Conservation (phyloP, 176 grass and related monocot species). For the Pontederia crassipes region DNA sequence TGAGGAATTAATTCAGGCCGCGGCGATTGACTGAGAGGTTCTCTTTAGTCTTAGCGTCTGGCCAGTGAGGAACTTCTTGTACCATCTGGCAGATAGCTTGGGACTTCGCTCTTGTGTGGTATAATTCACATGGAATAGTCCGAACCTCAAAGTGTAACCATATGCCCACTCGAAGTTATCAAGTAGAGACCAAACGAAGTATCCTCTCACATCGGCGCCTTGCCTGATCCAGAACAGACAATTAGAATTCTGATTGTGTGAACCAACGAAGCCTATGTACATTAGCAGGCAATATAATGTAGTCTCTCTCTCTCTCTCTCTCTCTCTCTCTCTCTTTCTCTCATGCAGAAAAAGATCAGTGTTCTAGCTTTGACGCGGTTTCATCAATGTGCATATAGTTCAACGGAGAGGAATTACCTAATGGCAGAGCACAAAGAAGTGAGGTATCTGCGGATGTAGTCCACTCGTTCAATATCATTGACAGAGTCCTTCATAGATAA, state of each 20-base stretch:
- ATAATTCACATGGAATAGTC: constrained; percentile 53
- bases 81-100: constrained; percentile 39
- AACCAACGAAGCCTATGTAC: too few species aligned
- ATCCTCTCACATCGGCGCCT: constrained; percentile 55
- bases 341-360: background rate
- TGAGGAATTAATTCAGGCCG: too few species aligned
- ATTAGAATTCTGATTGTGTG: too few species aligned
- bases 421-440: constrained; percentile 25
- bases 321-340: too few species aligned
- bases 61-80: constrained; percentile 28
- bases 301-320: too few species aligned
- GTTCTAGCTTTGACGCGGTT: background rate
- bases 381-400: background rate
- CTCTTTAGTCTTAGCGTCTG: background rate
- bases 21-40: too few species aligned
- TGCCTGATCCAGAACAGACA: constrained; percentile 20
- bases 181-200: constrained; percentile 59
- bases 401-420: constrained; percentile 20
- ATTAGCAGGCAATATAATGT: too few species aligned
- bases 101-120: constrained; percentile 35
- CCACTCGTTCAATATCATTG: constrained; percentile 24
- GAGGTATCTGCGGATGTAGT: constrained; percentile 38
- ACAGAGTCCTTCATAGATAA: constrained; percentile 12
- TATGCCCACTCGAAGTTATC: constrained; percentile 50
- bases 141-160: constrained; percentile 34